Conservation (phyloP, 129 eudicot species). For the Arctium minus region DNA sequence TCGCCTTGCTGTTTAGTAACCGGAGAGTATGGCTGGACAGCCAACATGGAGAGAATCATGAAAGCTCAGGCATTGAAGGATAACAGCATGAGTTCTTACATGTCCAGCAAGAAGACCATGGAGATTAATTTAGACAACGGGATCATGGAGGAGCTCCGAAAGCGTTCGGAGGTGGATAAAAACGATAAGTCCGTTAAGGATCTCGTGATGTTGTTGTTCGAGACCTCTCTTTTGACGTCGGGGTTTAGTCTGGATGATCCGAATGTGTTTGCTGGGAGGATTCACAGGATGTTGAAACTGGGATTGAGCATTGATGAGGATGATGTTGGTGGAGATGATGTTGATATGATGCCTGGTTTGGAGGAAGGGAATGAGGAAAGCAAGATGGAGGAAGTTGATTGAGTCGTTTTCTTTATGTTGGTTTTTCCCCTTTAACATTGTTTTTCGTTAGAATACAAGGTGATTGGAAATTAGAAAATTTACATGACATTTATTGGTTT, state of each 20-base stretch:
- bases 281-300: conserved; percentile 28
- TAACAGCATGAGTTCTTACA: conserved; percentile 10
- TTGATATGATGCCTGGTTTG: conserved; percentile 20
- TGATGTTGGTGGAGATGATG: conserved; percentile 16
- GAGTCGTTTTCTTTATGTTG: no score
- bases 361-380: conserved; percentile 14
- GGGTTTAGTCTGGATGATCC: conserved; percentile 28
- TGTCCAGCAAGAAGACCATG: conserved; percentile 30
- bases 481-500: no score
- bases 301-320: conserved; percentile 24
- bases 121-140: conserved; percentile 24
- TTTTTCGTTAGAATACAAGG: not conserved
- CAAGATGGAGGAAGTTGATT: conserved; percentile 28
- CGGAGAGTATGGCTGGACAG: conserved; percentile 27
- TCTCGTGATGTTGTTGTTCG: conserved; percentile 16
- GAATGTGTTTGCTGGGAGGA: conserved; percentile 7
- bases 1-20: conserved; percentile 22
- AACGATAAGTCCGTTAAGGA: conserved; percentile 25
- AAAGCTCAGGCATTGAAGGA: conserved; percentile 26
- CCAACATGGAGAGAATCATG: conserved; percentile 28
- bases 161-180: conserved; percentile 19
- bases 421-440: no score
- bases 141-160: conserved; percentile 24
- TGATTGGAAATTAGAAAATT: no score
- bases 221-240: conserved; percentile 22